Evolutionary conservation across 164 flowering plant genomes (phyloP).

Genomic region (Cinnamomum micranthum): DNA sequence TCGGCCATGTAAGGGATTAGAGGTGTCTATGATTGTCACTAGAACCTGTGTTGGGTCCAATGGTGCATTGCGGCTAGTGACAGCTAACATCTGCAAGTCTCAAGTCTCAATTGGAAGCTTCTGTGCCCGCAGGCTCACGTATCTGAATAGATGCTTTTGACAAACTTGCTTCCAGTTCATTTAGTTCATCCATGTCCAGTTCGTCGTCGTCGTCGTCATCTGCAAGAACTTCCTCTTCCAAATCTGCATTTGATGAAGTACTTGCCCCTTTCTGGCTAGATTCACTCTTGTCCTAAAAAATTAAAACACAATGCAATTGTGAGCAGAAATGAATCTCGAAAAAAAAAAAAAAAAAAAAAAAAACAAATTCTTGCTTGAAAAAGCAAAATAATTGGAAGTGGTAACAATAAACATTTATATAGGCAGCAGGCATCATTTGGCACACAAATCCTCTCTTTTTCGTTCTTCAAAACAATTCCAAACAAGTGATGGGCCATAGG

Average conservation of each 20-base stretch:
- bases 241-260: conserved; percentile 34
- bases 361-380: neutral
- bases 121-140: conserved; percentile 38
- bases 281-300: conserved; percentile 39
- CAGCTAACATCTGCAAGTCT: neutral
- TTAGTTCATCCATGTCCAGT: conserved; percentile 74
- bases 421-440: too few species aligned
- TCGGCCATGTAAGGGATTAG: neutral
- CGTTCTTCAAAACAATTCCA: too few species aligned
- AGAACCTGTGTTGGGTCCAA: neutral
- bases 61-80: neutral
- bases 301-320: neutral
- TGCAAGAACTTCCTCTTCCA: conserved; percentile 25
- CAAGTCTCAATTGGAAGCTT: conserved; percentile 13
- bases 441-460: too few species aligned
- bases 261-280: conserved; percentile 47
- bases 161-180: conserved; percentile 83
- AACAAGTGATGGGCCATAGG: too few species aligned
- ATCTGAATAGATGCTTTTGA: conserved; percentile 68
- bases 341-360: neutral
- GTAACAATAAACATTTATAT: too few species aligned
- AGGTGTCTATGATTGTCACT: neutral
- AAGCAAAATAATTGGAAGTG: neutral
- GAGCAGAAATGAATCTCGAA: neutral
- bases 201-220: conserved; percentile 64